Base-by-base conservation (phyloP, 306 rosid species). In the Corylus heterophylla region DNA sequence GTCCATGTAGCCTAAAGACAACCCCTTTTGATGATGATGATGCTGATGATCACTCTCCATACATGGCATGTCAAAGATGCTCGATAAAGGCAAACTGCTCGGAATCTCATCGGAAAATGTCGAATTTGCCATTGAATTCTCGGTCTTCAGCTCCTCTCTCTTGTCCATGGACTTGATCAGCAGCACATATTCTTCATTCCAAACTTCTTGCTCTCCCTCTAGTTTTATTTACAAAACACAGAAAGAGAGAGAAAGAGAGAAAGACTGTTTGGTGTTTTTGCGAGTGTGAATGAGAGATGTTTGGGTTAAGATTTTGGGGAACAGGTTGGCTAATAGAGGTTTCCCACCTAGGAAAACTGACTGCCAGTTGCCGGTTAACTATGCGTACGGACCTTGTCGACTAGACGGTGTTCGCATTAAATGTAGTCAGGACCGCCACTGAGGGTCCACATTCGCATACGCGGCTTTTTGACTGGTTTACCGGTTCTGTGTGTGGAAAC, bases 401-500 rank as follows among this genome's bases (percentile, higher is more conserved):
- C 62, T 48, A 52, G 84, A 78, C 74, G 92, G 86, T 83, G 91
- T 48, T 58, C 0, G 84, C 88, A 80, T 77, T 90, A 20, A 86
- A 73, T 85, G 92, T 74, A 52, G 39, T 37, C 77, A 61, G 85
- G 88, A 81, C 87, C 78, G 74, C 35, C 6, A 1, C 5, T 0
- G 73, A 81, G 94, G 95, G 48, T 83, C 93, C 87, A 77, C 61
- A 29, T 39, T 61, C 22, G 14, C 48, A 2, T 8, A 92, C 94
- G 97, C 94, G 97, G 59, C 76, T 22, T 81, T 89, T 87, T 91
- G 94, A 94, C 93, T 63, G 90, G 91, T 63, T 54, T 70, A 91
- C 90, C 87, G 87, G 89, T 74, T 54, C 44, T 14, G 83, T 90
- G 90, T 83, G 89, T 82, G 88, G 67, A 20, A 75, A 74, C 74